Conservation (phyloP, 1,139 yeast species). For the Hyphopichia buzzinii region DNA sequence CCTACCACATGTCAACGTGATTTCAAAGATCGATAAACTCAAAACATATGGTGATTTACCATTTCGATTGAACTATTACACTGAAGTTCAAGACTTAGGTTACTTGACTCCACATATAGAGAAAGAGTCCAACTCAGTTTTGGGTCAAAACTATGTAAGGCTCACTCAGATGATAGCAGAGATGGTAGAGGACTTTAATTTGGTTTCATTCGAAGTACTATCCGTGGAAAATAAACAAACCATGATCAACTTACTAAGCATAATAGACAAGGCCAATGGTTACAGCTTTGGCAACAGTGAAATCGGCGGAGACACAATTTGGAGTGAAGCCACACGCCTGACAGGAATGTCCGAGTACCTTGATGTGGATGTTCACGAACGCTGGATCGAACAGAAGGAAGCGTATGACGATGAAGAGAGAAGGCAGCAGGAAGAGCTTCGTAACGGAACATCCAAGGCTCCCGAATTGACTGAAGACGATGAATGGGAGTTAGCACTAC, state of each 20-base stretch:
- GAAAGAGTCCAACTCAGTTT: slow-evolving; percentile 60
- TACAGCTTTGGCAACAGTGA: slow-evolving; percentile 91
- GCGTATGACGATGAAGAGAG: slow-evolving; percentile 64
- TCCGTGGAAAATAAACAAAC: slow-evolving; percentile 89
- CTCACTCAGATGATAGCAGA: slow-evolving; percentile 81
- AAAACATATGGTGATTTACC: slow-evolving; percentile 59
- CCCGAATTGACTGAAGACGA: slow-evolving; percentile 53
- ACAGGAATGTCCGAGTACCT: slow-evolving; percentile 53
- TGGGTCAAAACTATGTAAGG: slow-evolving; percentile 63
- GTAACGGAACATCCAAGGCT: slow-evolving; percentile 18
- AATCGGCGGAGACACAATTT: slow-evolving; percentile 90
- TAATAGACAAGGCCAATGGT: slow-evolving; percentile 89
- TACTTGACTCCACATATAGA: slow-evolving; percentile 68
- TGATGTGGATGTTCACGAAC: slow-evolving; percentile 77
- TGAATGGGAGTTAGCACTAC: slow-evolving; percentile 68
- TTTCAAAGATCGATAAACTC: slow-evolving; percentile 84
- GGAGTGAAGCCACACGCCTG: slow-evolving; percentile 93
- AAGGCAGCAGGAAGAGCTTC: slow-evolving; percentile 38
- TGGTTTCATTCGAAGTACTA: slow-evolving; percentile 85
- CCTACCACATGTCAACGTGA: slow-evolving; percentile 47
- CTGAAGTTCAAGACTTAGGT: slow-evolving; percentile 84
- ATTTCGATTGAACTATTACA: slow-evolving; percentile 79
- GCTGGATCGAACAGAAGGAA: slow-evolving; percentile 90
- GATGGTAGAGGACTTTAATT: slow-evolving; percentile 79
- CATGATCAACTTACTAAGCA: slow-evolving; percentile 77